Evolutionary conservation across 768 basidiomycete genomes (phyloP).

Genomic region (Epithele typhae): DNA sequence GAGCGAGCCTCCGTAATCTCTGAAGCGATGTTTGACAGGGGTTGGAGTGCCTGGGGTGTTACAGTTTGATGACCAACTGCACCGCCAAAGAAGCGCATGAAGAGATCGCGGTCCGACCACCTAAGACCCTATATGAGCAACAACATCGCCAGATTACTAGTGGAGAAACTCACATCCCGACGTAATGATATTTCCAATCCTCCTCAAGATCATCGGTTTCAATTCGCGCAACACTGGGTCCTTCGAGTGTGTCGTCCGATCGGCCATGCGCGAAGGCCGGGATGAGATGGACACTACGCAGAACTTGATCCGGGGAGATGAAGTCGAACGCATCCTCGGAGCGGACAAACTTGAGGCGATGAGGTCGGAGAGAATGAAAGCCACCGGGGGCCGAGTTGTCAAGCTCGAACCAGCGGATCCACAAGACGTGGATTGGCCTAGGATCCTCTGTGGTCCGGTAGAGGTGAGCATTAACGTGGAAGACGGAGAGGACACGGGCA

Average conservation of each 20-base stretch:
- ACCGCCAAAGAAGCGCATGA: constrained; percentile 21
- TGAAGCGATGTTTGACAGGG: no score
- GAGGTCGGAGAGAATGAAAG: constrained; percentile 25
- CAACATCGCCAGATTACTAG: constrained; percentile 1
- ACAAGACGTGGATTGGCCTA: constrained; percentile 29
- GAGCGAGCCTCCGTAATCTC: no score
- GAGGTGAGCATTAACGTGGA: constrained; percentile 24
- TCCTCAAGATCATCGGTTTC: constrained; percentile 6
- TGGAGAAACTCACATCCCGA: constrained; percentile 22
- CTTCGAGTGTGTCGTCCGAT: constrained; percentile 4
- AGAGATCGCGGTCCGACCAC: constrained; percentile 25
- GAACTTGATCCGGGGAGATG: constrained; percentile 36
- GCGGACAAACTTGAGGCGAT: constrained; percentile 34
- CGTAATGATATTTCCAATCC: constrained; percentile 22
- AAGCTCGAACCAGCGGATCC: constrained; percentile 35
- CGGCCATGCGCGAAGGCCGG: constrained; percentile 32
- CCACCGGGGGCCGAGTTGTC: constrained; percentile 25
- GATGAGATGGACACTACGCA: constrained; percentile 38
- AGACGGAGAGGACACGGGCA: constrained; percentile 24
- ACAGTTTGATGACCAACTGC: constrained; percentile 24
- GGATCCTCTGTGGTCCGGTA: constrained; percentile 16
- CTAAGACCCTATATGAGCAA: constrained; percentile 2
- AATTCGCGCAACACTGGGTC: neutral
- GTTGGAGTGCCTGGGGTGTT: no score
- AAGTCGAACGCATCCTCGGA: constrained; percentile 39